Conservation (phyloP, 768 basidiomycete species). For the Pleurotus citrinopileatus region DNA sequence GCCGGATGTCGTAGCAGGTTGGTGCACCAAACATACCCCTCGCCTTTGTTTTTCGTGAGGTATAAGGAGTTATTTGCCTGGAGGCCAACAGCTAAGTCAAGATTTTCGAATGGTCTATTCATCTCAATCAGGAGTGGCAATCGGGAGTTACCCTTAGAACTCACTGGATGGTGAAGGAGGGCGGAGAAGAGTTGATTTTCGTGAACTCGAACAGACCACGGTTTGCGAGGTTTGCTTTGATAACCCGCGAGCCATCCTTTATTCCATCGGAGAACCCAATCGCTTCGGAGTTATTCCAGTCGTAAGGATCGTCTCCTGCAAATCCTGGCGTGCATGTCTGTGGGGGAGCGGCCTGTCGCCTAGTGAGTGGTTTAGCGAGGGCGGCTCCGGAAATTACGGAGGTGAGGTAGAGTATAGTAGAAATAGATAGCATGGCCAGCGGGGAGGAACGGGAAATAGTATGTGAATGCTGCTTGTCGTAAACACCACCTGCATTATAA, state of each 20-base stretch:
- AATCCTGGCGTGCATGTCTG: background rate
- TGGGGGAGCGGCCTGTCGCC: background rate
- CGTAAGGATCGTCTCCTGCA: background rate
- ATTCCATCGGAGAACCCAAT: conserved; percentile 1
- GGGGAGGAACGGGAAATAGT: background rate
- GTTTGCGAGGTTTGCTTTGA: background rate
- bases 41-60: background rate
- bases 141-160: background rate
- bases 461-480: too few species aligned
- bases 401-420: background rate
- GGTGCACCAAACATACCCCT: background rate
- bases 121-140: background rate
- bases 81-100: background rate
- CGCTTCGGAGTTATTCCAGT: conserved; percentile 6
- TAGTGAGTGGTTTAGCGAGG: background rate
- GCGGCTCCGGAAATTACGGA: background rate
- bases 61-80: background rate
- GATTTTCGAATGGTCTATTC: background rate
- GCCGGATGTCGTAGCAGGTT: background rate
- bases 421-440: background rate
- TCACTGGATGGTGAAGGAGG: background rate
- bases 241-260: background rate
- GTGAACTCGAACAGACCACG: background rate
- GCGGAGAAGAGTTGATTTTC: background rate
- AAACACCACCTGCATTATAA: too few species aligned